A percentile compares a stretch with the other conserved stretches of the same genome.
phyloP scores from a whole-genome alignment of 148 eudicot species.

The Amaranthus hypochondriacus region DNA sequence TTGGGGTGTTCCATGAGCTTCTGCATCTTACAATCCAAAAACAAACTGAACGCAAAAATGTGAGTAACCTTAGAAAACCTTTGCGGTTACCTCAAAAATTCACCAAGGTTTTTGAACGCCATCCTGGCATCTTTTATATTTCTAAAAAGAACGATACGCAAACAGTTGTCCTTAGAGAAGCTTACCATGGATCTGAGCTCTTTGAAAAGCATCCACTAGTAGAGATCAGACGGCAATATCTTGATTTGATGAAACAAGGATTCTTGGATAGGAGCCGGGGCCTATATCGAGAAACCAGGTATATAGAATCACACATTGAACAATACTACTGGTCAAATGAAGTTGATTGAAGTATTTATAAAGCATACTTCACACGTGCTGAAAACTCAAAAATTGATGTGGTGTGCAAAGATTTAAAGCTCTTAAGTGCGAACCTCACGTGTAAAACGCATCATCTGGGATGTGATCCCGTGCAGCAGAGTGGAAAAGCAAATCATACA shows the following conservation, averaged over 20 bases:
- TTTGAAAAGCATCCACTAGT: conserved; percentile 68
- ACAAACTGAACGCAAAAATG: conserved; percentile 68
- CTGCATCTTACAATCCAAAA: conserved; percentile 63
- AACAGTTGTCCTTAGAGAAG: conserved; percentile 78
- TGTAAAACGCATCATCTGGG: background rate
- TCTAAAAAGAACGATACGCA: conserved; percentile 72
- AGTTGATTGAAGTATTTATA: background rate
- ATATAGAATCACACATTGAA: conserved; percentile 1
- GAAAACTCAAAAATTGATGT: background rate
- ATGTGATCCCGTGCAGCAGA: background rate
- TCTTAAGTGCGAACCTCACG: background rate
- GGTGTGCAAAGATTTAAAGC: background rate
- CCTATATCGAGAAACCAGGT: conserved; percentile 36
- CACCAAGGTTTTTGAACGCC: conserved; percentile 91
- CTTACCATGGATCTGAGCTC: conserved; percentile 49
- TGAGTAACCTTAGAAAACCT: conserved; percentile 74
- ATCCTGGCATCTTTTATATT: conserved; percentile 83
- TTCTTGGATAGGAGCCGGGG: conserved; percentile 74
- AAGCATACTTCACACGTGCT: background rate
- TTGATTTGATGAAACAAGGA: conserved; percentile 58
- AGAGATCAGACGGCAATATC: conserved; percentile 53
- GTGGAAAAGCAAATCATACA: background rate
- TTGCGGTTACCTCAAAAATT: conserved; percentile 77
- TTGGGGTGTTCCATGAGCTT: conserved; percentile 90
- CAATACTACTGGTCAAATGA: conserved; percentile 11